Percentiles rank a stretch among this genome's conserved stretches.
phyloP scores from a whole-genome alignment of 2,329 filamentous ascomycete genomes.

The Escovopsis sp. region DNA sequence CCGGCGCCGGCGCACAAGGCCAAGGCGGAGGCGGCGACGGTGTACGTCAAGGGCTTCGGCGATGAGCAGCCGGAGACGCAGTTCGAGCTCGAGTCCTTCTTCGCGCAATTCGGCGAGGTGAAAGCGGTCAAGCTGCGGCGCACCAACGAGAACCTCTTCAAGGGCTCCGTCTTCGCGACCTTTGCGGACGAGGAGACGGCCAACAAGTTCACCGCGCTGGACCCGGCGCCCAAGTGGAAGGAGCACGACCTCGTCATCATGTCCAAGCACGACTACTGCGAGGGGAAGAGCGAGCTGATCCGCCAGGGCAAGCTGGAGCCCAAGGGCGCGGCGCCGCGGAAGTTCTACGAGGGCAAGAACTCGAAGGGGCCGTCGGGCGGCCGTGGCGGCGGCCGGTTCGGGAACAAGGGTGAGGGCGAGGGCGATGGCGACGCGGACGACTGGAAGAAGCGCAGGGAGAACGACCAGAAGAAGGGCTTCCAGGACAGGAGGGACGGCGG shows the following conservation, averaged over 20 bases:
- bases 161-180: conserved; percentile 92
- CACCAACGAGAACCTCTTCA: conserved; percentile 58
- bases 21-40: conserved; percentile 54
- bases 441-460: conserved; percentile 49
- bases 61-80: conserved; percentile 71
- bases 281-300: conserved; percentile 61
- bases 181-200: conserved; percentile 67
- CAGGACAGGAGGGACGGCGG: conserved; percentile 28
- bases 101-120: conserved; percentile 62
- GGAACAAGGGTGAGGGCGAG: conserved; percentile 14
- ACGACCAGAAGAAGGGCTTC: conserved; percentile 46
- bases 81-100: conserved; percentile 88
- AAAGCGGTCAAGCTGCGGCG: conserved; percentile 81
- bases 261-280: conserved; percentile 76
- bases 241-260: conserved; percentile 65
- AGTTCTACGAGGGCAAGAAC: conserved; percentile 35
- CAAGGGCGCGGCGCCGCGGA: conserved; percentile 25
- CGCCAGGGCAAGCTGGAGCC: conserved; percentile 53
- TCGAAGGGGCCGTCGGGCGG: conserved; percentile 25
- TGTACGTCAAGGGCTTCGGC: conserved; percentile 93
- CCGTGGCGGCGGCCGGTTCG: conserved; percentile 19
- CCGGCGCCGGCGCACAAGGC: conserved; percentile 43
- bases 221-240: conserved; percentile 74
- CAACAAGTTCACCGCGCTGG: conserved; percentile 63
- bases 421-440: conserved; percentile 34